Evolutionary conservation across 495 filamentous ascomycete species (phyloP).

Genomic region (Neurospora tetrasperma): DNA sequence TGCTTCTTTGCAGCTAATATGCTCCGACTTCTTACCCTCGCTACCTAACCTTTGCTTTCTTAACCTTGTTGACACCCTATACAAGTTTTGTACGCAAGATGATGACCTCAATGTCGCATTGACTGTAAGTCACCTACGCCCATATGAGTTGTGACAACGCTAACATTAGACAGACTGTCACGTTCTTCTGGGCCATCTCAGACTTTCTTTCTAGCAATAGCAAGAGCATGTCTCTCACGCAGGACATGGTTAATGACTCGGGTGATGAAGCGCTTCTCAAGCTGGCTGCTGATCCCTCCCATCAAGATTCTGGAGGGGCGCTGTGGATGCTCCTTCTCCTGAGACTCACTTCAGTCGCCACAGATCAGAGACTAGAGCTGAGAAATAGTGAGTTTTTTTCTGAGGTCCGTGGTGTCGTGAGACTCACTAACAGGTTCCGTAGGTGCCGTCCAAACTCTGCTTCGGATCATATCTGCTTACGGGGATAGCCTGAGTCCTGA

Average conservation of each 20-base stretch:
- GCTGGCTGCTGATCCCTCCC: conserved; percentile 39
- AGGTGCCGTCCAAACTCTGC: conserved; percentile 75
- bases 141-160: background rate
- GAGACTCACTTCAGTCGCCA: conserved; percentile 64
- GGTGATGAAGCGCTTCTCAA: conserved; percentile 39
- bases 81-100: conserved; percentile 73
- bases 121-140: conserved; percentile 43
- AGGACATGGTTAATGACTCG: conserved; percentile 39
- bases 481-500: conserved; percentile 67
- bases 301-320: conserved; percentile 46
- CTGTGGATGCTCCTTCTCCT: conserved; percentile 81
- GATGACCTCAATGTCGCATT: conserved; percentile 94
- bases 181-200: conserved; percentile 90
- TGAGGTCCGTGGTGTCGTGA: background rate
- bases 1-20: conserved; percentile 79
- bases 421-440: conserved; percentile 9
- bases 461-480: conserved; percentile 86
- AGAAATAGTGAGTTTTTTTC: conserved; percentile 54
- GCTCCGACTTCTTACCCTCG: conserved; percentile 80
- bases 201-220: conserved; percentile 59
- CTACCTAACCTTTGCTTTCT: conserved; percentile 71
- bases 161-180: conserved; percentile 53
- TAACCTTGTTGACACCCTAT: conserved; percentile 77
- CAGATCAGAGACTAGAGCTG: conserved; percentile 71
- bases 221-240: conserved; percentile 35